A percentile compares a stretch with the other conserved stretches of the same genome.
These are phyloP conservation scores for Artemisia tridentata DNA, from an alignment of 129 eudicot genomes.

Conservation along the genomic window DNA sequence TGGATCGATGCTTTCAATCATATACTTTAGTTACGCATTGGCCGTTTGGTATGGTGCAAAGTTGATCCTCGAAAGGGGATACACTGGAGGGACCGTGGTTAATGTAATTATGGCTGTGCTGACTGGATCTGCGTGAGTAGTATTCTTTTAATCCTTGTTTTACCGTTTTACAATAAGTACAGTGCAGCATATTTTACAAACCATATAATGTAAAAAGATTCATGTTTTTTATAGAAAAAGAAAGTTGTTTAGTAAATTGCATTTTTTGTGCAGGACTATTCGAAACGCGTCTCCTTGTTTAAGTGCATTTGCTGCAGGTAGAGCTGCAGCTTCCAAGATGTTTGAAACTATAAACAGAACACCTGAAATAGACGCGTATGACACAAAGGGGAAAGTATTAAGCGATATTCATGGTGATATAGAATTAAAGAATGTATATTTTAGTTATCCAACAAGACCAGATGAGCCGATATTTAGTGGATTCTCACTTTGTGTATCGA, in stretches of 20 bases:
- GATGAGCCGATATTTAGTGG: constrained; percentile 64
- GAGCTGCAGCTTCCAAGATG: constrained; percentile 38
- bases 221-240: too few relatives aligned
- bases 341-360: constrained; percentile 55
- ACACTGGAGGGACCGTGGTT: constrained; percentile 69
- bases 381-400: constrained; percentile 38
- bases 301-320: constrained; percentile 72
- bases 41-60: constrained; percentile 89
- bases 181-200: too few relatives aligned
- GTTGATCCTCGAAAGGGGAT: constrained; percentile 60
- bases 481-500: constrained; percentile 44
- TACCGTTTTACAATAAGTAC: too few relatives aligned
- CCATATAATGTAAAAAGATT: too few relatives aligned
- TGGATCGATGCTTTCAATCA: constrained; percentile 53
- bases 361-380: constrained; percentile 56
- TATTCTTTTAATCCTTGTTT: neutral
- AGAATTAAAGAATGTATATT: constrained; percentile 63
- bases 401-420: constrained; percentile 55
- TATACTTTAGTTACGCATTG: constrained; percentile 60
- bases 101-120: constrained; percentile 71
- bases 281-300: constrained; percentile 42
- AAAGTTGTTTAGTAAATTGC: too few relatives aligned
- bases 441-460: constrained; percentile 73
- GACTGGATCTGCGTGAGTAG: constrained; percentile 72
- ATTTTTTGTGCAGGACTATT: too few relatives aligned